Percentiles rank a stretch among this genome's conserved stretches.
These are phyloP conservation scores for Saccharomycopsis schoenii DNA, from an alignment of 805 yeast genomes.

Conservation along the genomic window DNA sequence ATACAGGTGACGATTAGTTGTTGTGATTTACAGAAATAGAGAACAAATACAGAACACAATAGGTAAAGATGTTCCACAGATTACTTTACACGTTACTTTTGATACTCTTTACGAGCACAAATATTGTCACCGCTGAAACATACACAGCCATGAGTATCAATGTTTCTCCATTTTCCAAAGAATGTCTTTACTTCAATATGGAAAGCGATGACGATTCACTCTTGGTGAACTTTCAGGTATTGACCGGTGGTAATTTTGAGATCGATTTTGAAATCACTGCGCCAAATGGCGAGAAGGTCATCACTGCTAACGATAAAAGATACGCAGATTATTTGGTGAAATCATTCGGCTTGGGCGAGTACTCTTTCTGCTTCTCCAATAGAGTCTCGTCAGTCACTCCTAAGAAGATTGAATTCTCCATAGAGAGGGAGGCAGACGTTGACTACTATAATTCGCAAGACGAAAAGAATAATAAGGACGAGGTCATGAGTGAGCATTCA, in stretches of 20 bases:
- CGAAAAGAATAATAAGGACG: constrained; percentile 32
- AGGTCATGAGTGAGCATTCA: constrained; percentile 43
- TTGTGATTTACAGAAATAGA: no score
- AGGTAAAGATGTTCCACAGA: neutral
- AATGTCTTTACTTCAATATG: constrained; percentile 33
- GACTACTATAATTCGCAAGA: constrained; percentile 26
- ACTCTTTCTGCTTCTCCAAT: constrained; percentile 57
- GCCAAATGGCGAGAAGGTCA: constrained; percentile 41
- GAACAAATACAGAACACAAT: no score
- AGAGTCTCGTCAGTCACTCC: constrained; percentile 52
- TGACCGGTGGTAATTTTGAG: constrained; percentile 60
- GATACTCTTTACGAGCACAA: neutral
- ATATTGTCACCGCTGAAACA: constrained; percentile 15
- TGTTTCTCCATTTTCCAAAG: constrained; percentile 34
- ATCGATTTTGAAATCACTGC: constrained; percentile 51
- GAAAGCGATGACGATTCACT: constrained; percentile 28
- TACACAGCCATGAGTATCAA: constrained; percentile 29
- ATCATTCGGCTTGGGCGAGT: constrained; percentile 51
- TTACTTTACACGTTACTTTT: neutral
- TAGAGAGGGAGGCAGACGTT: constrained; percentile 38
- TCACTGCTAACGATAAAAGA: constrained; percentile 45
- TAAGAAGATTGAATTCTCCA: constrained; percentile 55
- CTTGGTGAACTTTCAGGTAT: constrained; percentile 28
- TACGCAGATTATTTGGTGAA: constrained; percentile 53
- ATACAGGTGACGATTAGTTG: no score